Conservation (phyloP, 75 land plant genomes). For the Pinus taeda region DNA sequence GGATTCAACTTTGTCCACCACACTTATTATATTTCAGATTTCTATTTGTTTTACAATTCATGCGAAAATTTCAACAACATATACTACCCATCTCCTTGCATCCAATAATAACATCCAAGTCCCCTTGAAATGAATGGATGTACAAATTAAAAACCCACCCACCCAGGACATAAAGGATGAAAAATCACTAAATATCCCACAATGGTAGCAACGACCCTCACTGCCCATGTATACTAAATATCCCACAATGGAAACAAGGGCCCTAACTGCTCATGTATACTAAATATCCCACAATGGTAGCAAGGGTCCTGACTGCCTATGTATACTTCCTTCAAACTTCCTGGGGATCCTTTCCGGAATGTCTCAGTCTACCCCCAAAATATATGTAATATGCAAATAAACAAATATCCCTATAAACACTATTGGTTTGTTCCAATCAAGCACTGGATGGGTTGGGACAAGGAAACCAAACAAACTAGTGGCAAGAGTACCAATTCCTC, state of each 20-base stretch:
- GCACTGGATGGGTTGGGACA: background rate
- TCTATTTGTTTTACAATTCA: background rate
- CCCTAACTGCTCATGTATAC: too few species aligned
- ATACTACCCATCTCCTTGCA: too few species aligned
- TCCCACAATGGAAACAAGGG: slow-evolving; percentile 99
- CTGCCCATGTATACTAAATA: slow-evolving; percentile 98
- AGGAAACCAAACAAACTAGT: background rate
- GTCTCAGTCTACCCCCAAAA: slow-evolving; percentile 1
- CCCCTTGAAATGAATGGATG: background rate
- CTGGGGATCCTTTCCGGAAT: background rate
- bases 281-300: slow-evolving; percentile 93
- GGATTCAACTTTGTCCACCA: too few species aligned
- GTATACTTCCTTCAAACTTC: slow-evolving; percentile 11
- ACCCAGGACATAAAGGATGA: slow-evolving; percentile 13
- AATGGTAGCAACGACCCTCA: slow-evolving; percentile 98
- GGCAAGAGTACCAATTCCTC: background rate
- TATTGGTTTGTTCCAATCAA: background rate
- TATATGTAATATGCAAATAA: background rate
- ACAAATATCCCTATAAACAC: background rate
- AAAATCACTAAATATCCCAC: slow-evolving; percentile 96
- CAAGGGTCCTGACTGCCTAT: too few species aligned
- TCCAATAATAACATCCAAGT: background rate
- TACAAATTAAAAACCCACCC: slow-evolving; percentile 4
- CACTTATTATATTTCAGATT: too few species aligned
- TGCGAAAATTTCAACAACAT: background rate